phyloP scores from a whole-genome alignment of 768 basidiomycete genomes.

The Chiua virens region DNA sequence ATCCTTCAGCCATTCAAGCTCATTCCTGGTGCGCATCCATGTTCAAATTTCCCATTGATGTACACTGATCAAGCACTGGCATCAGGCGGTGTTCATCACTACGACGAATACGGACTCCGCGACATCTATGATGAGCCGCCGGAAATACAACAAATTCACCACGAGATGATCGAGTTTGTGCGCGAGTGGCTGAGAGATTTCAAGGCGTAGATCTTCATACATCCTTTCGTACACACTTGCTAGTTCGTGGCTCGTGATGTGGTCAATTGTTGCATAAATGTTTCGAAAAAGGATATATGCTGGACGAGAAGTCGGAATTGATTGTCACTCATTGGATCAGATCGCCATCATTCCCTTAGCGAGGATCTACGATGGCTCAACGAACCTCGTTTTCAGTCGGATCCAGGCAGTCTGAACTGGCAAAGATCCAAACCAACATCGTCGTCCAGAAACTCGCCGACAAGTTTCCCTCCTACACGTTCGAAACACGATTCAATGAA shows the following conservation, averaged over 20 bases:
- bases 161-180: slow-evolving; percentile 79
- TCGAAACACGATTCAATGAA: slow-evolving; percentile 61
- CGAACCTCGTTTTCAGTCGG: slow-evolving; percentile 68
- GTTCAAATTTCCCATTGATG: neutral
- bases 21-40: slow-evolving; percentile 64
- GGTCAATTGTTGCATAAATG: too few relatives aligned
- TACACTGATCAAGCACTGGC: neutral
- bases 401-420: slow-evolving; percentile 84
- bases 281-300: too few relatives aligned
- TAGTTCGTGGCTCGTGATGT: neutral
- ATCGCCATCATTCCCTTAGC: neutral
- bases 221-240: neutral
- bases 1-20: slow-evolving; percentile 78
- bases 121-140: slow-evolving; percentile 65
- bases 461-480: slow-evolving; percentile 49
- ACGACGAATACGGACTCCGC: slow-evolving; percentile 70
- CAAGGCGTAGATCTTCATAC: slow-evolving; percentile 11
- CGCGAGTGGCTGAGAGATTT: slow-evolving; percentile 64
- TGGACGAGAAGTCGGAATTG: too few relatives aligned
- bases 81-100: slow-evolving; percentile 68
- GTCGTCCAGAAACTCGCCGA: slow-evolving; percentile 65
- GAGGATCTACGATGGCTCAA: slow-evolving; percentile 12
- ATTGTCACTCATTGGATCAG: too few relatives aligned
- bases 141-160: slow-evolving; percentile 79
- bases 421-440: slow-evolving; percentile 84